Conservation (phyloP, 768 basidiomycete species). For the Lyophyllum semitale region DNA sequence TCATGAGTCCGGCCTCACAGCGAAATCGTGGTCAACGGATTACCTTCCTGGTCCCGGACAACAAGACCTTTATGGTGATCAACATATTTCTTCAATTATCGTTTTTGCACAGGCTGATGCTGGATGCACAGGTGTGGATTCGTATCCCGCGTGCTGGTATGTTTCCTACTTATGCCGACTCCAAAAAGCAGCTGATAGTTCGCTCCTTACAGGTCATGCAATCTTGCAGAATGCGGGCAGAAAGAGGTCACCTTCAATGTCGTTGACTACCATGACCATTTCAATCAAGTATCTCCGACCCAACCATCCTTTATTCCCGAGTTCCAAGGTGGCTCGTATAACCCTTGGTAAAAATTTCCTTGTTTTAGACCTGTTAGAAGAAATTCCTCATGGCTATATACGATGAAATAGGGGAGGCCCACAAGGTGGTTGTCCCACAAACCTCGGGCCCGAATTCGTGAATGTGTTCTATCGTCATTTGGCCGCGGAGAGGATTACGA, state of each 20-base stretch:
- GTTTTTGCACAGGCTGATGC: neutral
- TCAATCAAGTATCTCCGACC: slow-evolving; percentile 5
- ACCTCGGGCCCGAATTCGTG: slow-evolving; percentile 10
- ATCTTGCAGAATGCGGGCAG: slow-evolving; percentile 5
- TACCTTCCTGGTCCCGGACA: slow-evolving; percentile 5
- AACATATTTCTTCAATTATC: neutral
- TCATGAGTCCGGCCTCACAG: neutral
- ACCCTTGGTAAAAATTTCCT: slow-evolving; percentile 2
- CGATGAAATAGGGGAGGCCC: slow-evolving; percentile 3
- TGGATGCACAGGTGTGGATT: slow-evolving; percentile 1
- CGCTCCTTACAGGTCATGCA: slow-evolving; percentile 2
- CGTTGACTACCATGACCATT: slow-evolving; percentile 8
- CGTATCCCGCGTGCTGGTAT: slow-evolving; percentile 9
- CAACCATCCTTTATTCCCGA: slow-evolving; percentile 10
- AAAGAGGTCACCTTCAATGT: slow-evolving; percentile 5
- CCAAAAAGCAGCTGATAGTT: neutral
- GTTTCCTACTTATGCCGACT: neutral
- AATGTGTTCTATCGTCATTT: slow-evolving; percentile 12
- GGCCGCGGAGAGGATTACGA: slow-evolving; percentile 10
- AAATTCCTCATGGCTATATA: neutral
- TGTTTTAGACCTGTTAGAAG: neutral
- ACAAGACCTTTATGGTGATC: slow-evolving; percentile 5
- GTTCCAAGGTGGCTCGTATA: slow-evolving; percentile 12
- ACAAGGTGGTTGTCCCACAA: slow-evolving; percentile 8
- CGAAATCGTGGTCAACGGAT: slow-evolving; percentile 10